Percentiles rank a stretch among this genome's conserved stretches.
These are phyloP conservation scores for Globisporangium nunn DNA, from an alignment of 352 stramenopile genomes.

Conservation along the genomic window DNA sequence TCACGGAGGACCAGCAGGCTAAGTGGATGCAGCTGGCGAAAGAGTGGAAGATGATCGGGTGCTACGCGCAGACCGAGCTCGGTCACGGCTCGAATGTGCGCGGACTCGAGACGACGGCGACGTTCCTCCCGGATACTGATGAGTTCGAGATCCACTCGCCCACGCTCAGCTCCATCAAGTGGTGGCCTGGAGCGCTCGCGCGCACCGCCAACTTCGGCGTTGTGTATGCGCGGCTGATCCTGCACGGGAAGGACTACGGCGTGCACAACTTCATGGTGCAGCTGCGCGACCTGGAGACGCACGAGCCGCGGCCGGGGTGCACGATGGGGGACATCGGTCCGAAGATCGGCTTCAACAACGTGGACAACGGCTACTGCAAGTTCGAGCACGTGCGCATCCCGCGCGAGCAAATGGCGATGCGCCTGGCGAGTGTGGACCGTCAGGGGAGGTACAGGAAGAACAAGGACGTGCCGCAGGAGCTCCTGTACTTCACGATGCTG, in stretches of 20 bases:
- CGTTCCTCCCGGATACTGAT: conserved; percentile 81
- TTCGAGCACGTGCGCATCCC: conserved; percentile 88
- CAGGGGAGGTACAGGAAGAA: conserved; percentile 56
- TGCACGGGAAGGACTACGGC: conserved; percentile 55
- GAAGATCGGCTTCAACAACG: conserved; percentile 88
- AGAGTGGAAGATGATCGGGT: conserved; percentile 72
- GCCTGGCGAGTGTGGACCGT: conserved; percentile 34
- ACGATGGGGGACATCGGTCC: conserved; percentile 89
- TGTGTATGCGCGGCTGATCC: conserved; percentile 82
- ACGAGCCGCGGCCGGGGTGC: conserved; percentile 79
- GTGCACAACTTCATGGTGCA: conserved; percentile 94
- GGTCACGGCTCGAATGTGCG: conserved; percentile 92
- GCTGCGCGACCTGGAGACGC: conserved; percentile 71
- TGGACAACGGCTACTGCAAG: conserved; percentile 89
- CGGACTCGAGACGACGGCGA: conserved; percentile 89
- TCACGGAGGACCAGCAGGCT: conserved; percentile 40
- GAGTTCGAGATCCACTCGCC: conserved; percentile 91
- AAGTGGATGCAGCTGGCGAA: conserved; percentile 53
- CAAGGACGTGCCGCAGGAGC: conserved; percentile 46
- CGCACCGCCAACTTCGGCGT: conserved; percentile 87
- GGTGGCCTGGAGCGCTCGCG: conserved; percentile 90
- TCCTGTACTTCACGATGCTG: conserved; percentile 81
- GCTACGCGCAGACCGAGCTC: conserved; percentile 95
- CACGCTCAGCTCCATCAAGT: conserved; percentile 92
- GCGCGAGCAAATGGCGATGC: conserved; percentile 52